These are phyloP conservation scores for Lepiota brunneoincarnata DNA, from an alignment of 768 basidiomycete species.

Conservation along the genomic window DNA sequence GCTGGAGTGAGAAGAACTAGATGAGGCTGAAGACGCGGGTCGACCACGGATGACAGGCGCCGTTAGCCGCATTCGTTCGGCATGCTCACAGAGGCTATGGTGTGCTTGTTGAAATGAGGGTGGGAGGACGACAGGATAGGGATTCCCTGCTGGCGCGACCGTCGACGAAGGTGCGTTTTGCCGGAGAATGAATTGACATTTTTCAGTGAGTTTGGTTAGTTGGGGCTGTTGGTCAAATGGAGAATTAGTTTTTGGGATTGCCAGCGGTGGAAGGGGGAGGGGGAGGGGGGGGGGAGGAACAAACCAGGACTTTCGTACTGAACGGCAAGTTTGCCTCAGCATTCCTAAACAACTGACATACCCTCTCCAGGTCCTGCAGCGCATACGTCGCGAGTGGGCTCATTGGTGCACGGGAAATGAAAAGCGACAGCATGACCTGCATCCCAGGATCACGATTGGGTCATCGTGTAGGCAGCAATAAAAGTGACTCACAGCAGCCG, in stretches of 20 bases:
- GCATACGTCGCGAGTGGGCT: conserved; percentile 57
- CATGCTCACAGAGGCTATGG: conserved; percentile 27
- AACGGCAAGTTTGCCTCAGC: conserved; percentile 60
- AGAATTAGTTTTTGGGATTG: background rate
- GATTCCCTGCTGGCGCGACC: conserved; percentile 13
- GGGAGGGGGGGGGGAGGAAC: conserved; percentile 19
- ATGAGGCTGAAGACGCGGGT: conserved; percentile 1
- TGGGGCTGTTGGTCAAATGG: conserved; percentile 38
- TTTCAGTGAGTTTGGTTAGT: conserved; percentile 52
- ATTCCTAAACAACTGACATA: conserved; percentile 53
- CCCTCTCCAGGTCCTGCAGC: conserved; percentile 57
- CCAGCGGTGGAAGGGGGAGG: background rate
- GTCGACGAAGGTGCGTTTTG: background rate
- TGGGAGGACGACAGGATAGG: conserved; percentile 24
- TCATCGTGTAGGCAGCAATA: background rate
- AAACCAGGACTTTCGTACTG: conserved; percentile 56
- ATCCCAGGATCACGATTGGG: background rate
- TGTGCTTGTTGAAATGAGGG: conserved; percentile 36
- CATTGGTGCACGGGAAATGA: conserved; percentile 61
- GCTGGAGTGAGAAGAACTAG: background rate
- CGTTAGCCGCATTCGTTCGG: conserved; percentile 26
- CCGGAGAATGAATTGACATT: conserved; percentile 29
- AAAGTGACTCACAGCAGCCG: conserved; percentile 54
- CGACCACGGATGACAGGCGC: conserved; percentile 1
- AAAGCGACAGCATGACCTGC: conserved; percentile 62